Conservation (phyloP, 345 rosid species). For the Raphanus sativus region DNA sequence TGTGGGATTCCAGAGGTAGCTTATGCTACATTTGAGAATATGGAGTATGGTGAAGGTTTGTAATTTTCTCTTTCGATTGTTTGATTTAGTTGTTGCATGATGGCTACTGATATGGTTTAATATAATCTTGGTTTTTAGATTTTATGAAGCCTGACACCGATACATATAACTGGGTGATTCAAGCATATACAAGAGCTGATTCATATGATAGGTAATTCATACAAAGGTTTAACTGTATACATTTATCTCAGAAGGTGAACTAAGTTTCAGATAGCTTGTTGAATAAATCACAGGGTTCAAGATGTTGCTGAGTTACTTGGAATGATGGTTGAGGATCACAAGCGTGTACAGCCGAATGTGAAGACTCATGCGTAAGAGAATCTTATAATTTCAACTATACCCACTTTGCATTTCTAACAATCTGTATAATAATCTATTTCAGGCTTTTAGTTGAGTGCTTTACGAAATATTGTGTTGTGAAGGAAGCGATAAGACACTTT, state of each 20-base stretch:
- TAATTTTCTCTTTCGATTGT: conserved; percentile 21
- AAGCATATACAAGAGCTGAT: conserved; percentile 96
- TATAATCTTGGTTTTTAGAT: conserved; percentile 45
- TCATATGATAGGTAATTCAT: conserved; percentile 80
- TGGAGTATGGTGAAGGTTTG: conserved; percentile 98
- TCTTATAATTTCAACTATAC: conserved; percentile 10
- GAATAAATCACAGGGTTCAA: conserved; percentile 64
- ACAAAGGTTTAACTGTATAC: not conserved
- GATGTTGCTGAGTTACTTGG: conserved; percentile 98
- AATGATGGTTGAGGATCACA: conserved; percentile 96
- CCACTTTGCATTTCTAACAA: not conserved
- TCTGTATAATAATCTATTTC: conserved; percentile 35
- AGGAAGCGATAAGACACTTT: conserved; percentile 94
- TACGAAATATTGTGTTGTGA: conserved; percentile 77
- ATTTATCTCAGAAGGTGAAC: not conserved
- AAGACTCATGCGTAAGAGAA: conserved; percentile 79
- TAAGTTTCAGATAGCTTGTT: conserved; percentile 16
- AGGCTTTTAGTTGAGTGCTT: conserved; percentile 96
- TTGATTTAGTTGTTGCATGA: conserved; percentile 21
- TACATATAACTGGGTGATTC: conserved; percentile 95
- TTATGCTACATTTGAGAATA: conserved; percentile 88
- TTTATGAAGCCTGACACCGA: conserved; percentile 95
- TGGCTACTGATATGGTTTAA: conserved; percentile 1
- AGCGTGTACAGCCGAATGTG: conserved; percentile 83
- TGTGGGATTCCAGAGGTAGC: conserved; percentile 95